phyloP scores from a whole-genome alignment of 2,329 filamentous ascomycete species.

The Ophiostoma montium region DNA sequence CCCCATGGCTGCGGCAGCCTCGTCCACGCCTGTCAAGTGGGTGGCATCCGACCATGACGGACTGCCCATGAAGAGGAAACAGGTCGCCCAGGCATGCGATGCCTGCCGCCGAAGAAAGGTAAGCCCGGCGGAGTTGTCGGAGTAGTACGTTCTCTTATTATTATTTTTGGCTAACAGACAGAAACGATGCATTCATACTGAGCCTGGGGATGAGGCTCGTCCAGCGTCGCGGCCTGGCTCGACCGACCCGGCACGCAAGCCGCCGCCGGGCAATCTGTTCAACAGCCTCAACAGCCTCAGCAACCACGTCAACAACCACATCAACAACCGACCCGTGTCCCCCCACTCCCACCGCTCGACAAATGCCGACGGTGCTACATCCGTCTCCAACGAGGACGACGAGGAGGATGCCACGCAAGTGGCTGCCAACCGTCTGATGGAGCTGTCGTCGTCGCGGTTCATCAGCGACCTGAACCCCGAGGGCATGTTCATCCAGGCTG shows the following conservation, averaged over 20 bases:
- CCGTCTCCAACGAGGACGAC: not conserved
- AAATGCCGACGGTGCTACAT: not conserved
- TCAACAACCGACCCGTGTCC: not conserved
- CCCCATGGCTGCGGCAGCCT: constrained; percentile 1
- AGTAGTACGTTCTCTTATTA: no score
- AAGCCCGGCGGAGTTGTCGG: constrained; percentile 1
- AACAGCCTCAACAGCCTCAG: not conserved
- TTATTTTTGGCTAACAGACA: not conserved
- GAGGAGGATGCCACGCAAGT: constrained; percentile 15
- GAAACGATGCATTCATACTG: constrained; percentile 31
- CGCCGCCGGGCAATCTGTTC: not conserved
- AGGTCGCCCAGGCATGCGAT: constrained; percentile 43
- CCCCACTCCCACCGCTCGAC: no score
- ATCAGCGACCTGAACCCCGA: constrained; percentile 47
- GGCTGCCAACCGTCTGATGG: constrained; percentile 18
- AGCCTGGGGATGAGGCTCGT: constrained; percentile 11
- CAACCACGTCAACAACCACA: no score
- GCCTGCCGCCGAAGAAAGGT: constrained; percentile 42
- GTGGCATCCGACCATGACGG: constrained; percentile 40
- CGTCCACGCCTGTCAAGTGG: constrained; percentile 32
- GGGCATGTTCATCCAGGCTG: constrained; percentile 43
- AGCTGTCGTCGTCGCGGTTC: constrained; percentile 30
- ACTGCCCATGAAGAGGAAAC: constrained; percentile 43
- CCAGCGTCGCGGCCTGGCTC: not conserved
- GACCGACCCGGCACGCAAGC: not conserved